Evolutionary conservation across 495 filamentous ascomycete species (phyloP), one percentile per base, ranked within the genome.

Genomic region (Penicillium samsonianum): DNA sequence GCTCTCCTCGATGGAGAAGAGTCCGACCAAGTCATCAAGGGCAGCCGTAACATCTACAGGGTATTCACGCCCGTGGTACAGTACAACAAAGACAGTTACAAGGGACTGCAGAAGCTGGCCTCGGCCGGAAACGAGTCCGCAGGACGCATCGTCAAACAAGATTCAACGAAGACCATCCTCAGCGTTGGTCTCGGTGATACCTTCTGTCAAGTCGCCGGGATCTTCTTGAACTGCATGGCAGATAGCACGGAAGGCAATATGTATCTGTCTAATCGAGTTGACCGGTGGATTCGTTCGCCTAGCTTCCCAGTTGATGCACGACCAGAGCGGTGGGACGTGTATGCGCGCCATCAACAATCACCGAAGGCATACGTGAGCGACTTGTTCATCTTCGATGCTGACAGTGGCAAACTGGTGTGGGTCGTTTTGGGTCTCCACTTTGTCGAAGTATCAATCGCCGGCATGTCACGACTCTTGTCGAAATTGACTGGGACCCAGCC

Each of bases 191-290:
- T 81, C 2, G 56, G 60, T 4, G 74, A 78, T 51, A 63, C 45
- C 16, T 82, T 84, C 60, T 69, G 76, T 53, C 81, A 84, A 57
- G 74, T 82, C 3, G 80, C 61, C 22, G 80, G 78, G 0, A 73
- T 84, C 40, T 81, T 64, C 61, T 71, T 81, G 11, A 83, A 81
- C 55, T 76, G 72, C 57, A 81, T 83, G 79, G 81, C 77, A 0
- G 72, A 80, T 23, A 42, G 61, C 20, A 17, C 63, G 0, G 50
- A 67, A 2, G 62, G 44, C 6, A 76, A 81, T 9, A 80, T 83
- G 48, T 84, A 68, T 48, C 75, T 84, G 35, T 70, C 77, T 12
- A 77, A 65, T 57, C 71, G 75, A 2, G 70, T 77, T 33, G 79
- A 84, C 58, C 58, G 65, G 44, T 79, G 70, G 76, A 75, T 79